Conservation (phyloP, 805 yeast genomes). For the Clavispora phyllophila region DNA sequence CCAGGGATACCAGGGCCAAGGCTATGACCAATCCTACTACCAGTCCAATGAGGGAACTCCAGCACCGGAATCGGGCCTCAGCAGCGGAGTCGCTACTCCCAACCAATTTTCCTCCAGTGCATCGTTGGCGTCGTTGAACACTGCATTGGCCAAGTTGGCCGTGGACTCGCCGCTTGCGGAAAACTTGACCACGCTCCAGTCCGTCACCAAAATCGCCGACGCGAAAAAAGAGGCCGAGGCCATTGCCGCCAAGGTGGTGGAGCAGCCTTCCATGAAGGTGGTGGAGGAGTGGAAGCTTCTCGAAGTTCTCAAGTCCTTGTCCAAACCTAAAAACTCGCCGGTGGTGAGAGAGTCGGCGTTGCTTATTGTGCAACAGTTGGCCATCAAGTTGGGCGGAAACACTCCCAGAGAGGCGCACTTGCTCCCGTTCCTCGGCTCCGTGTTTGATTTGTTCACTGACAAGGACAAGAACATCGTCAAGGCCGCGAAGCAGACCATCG, state of each 20-base stretch:
- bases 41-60: constrained; percentile 8
- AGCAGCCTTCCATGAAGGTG: constrained; percentile 35
- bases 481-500: constrained; percentile 78
- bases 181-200: constrained; percentile 46
- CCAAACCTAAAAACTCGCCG: constrained; percentile 70
- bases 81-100: constrained; percentile 35
- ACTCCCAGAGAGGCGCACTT: constrained; percentile 75
- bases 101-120: constrained; percentile 51
- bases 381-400: constrained; percentile 57
- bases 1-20: constrained; percentile 8
- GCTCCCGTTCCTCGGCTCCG: constrained; percentile 54
- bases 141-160: constrained; percentile 57
- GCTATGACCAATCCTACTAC: not conserved
- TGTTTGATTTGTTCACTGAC: constrained; percentile 73
- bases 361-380: constrained; percentile 54
- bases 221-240: constrained; percentile 49
- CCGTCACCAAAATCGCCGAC: constrained; percentile 48
- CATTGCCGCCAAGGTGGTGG: constrained; percentile 45
- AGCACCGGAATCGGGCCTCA: constrained; percentile 11
- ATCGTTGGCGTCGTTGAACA: constrained; percentile 66
- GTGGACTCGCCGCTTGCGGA: constrained; percentile 65
- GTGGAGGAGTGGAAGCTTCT: constrained; percentile 62
- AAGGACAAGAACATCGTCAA: constrained; percentile 83
- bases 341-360: constrained; percentile 74
- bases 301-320: constrained; percentile 59